Conservation (phyloP, 805 yeast genomes). For the Pichia occidentalis region DNA sequence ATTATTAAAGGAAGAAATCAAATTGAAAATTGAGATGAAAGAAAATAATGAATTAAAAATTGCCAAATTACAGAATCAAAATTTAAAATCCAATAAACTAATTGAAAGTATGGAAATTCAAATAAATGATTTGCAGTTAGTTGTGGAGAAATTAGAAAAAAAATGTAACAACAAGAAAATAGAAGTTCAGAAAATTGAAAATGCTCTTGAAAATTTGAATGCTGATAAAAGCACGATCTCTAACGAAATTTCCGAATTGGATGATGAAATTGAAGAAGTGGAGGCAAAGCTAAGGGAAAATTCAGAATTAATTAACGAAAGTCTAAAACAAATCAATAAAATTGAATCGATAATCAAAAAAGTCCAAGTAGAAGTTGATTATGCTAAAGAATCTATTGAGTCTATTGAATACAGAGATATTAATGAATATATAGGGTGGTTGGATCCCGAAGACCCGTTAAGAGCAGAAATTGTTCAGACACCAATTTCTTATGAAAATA, state of each 20-base stretch:
- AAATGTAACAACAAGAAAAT: slow-evolving; percentile 23
- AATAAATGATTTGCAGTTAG: slow-evolving; percentile 29
- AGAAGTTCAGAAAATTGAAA: slow-evolving; percentile 30
- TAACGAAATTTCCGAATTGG: slow-evolving; percentile 30
- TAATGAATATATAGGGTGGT: slow-evolving; percentile 44
- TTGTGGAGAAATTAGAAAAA: slow-evolving; percentile 30
- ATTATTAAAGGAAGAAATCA: slow-evolving; percentile 61
- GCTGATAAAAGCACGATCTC: slow-evolving; percentile 22
- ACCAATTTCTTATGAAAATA: slow-evolving; percentile 34
- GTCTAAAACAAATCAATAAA: slow-evolving; percentile 21
- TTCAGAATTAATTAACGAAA: slow-evolving; percentile 33
- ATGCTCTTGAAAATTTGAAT: slow-evolving; percentile 35
- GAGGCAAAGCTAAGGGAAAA: slow-evolving; percentile 47
- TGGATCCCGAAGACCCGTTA: slow-evolving; percentile 32
- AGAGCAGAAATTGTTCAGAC: slow-evolving; percentile 15
- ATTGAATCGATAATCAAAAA: slow-evolving; percentile 24
- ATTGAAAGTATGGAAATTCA: slow-evolving; percentile 44
- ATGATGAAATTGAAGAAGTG: slow-evolving; percentile 56
- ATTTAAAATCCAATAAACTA: slow-evolving; percentile 46
- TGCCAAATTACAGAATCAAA: slow-evolving; percentile 58
- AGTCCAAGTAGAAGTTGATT: slow-evolving; percentile 34
- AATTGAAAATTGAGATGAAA: slow-evolving; percentile 49
- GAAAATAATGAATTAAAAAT: slow-evolving; percentile 49
- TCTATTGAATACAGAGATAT: slow-evolving; percentile 46
- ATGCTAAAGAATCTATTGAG: slow-evolving; percentile 22